These are phyloP conservation scores for Penstemon barbatus DNA, from an alignment of 257 asterid species.

Conservation along the genomic window DNA sequence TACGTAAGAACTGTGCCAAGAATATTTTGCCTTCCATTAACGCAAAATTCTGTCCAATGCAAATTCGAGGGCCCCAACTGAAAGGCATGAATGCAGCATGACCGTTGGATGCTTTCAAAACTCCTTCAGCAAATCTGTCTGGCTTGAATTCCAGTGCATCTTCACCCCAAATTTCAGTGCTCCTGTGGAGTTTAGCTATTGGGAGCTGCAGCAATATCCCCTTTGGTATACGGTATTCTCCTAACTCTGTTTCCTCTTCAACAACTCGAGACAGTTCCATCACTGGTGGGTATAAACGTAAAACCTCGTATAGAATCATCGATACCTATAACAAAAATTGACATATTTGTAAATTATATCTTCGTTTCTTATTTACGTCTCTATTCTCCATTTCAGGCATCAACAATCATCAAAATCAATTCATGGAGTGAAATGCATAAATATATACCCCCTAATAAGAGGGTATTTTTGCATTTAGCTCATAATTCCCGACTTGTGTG, in stretches of 20 bases:
- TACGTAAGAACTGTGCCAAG: constrained; percentile 27
- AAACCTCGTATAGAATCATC: constrained; percentile 35
- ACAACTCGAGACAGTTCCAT: constrained; percentile 18
- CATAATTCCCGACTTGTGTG: too few relatives aligned
- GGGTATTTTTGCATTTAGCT: too few relatives aligned
- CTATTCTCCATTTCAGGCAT: too few relatives aligned
- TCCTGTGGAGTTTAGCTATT: constrained; percentile 21
- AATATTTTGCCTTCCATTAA: constrained; percentile 30
- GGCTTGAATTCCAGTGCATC: constrained; percentile 39
- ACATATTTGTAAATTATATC: too few relatives aligned
- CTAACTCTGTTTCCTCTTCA: constrained; percentile 26
- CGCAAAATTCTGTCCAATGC: constrained; percentile 30
- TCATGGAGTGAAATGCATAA: too few relatives aligned
- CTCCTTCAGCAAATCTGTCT: constrained; percentile 32
- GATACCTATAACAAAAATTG: constrained; percentile 3
- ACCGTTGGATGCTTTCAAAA: constrained; percentile 34
- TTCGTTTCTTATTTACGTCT: too few relatives aligned
- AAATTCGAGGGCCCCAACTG: constrained; percentile 39
- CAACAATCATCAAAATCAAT: too few relatives aligned
- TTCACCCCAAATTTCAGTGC: constrained; percentile 33
- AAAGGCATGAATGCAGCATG: constrained; percentile 31
- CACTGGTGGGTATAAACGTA: constrained; percentile 36
- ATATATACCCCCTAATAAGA: too few relatives aligned
- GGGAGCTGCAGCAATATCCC: constrained; percentile 28
- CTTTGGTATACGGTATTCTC: constrained; percentile 19